Conservation (phyloP, 1,284 basidiomycete genomes). For the Cryptococcus sp. region DNA sequence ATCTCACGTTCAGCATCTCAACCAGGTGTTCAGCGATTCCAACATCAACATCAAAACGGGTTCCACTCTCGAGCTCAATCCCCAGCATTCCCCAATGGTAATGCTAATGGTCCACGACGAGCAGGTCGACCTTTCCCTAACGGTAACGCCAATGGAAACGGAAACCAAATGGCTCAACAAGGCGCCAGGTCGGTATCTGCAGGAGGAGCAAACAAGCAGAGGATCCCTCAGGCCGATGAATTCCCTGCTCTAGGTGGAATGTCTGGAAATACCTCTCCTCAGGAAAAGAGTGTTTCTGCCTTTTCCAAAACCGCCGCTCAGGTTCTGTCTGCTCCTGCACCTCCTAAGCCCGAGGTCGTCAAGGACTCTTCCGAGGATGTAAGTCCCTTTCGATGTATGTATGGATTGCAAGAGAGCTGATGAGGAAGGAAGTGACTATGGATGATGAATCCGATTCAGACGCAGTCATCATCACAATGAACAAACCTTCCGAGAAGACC, state of each 20-base stretch:
- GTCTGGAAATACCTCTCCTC: slow-evolving; percentile 11
- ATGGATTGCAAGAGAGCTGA: neutral
- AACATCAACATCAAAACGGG: slow-evolving; percentile 35
- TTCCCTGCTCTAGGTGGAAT: slow-evolving; percentile 46
- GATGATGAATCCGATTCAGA: slow-evolving; percentile 44
- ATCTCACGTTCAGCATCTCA: slow-evolving; percentile 38
- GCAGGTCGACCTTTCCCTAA: slow-evolving; percentile 4
- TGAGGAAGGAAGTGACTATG: slow-evolving; percentile 36
- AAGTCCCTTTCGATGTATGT: neutral
- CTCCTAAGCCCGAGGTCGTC: slow-evolving; percentile 29
- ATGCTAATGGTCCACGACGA: slow-evolving; percentile 29
- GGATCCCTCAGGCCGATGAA: slow-evolving; percentile 46
- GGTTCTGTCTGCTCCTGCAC: slow-evolving; percentile 46
- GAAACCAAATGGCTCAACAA: neutral
- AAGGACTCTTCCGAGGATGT: slow-evolving; percentile 15
- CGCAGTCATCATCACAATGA: slow-evolving; percentile 43
- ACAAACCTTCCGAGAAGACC: slow-evolving; percentile 27
- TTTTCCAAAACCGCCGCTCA: slow-evolving; percentile 46
- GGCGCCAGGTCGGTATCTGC: neutral
- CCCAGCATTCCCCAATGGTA: slow-evolving; percentile 35
- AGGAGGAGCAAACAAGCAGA: slow-evolving; percentile 21
- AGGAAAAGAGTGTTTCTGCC: slow-evolving; percentile 1
- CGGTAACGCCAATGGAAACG: neutral
- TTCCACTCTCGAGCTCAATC: slow-evolving; percentile 39
- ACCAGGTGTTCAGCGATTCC: slow-evolving; percentile 37